Percentiles rank a stretch among this genome's conserved stretches.
Evolutionary conservation across 768 basidiomycete genomes (phyloP).

Genomic region (Mycena galopus): DNA sequence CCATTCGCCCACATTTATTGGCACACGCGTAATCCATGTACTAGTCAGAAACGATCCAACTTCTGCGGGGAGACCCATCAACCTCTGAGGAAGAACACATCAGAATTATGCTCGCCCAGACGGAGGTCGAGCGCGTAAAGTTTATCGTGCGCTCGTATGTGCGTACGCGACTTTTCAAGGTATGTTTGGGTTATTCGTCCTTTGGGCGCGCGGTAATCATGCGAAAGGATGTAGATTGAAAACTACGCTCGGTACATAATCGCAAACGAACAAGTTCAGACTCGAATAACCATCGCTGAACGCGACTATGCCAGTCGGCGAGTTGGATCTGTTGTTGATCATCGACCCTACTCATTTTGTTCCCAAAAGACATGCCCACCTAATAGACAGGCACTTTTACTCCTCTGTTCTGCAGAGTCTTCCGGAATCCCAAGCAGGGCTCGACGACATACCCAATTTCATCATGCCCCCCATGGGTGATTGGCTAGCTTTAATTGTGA

Average conservation of each 20-base stretch:
- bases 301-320: slow-evolving; percentile 84
- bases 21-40: slow-evolving; percentile 32
- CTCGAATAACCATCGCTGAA: slow-evolving; percentile 86
- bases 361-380: slow-evolving; percentile 72
- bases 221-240: slow-evolving; percentile 75
- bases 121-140: slow-evolving; percentile 94
- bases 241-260: slow-evolving; percentile 87
- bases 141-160: slow-evolving; percentile 93
- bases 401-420: slow-evolving; percentile 86
- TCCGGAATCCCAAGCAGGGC: slow-evolving; percentile 79
- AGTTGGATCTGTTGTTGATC: slow-evolving; percentile 32
- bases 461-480: slow-evolving; percentile 78
- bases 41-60: slow-evolving; percentile 84
- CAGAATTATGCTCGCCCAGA: slow-evolving; percentile 92
- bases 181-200: slow-evolving; percentile 45
- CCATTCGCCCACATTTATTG: slow-evolving; percentile 36
- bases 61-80: slow-evolving; percentile 82
- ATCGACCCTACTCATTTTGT: neutral
- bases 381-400: slow-evolving; percentile 84
- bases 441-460: slow-evolving; percentile 81
- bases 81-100: slow-evolving; percentile 95
- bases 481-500: slow-evolving; percentile 40
- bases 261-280: slow-evolving; percentile 77
- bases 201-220: slow-evolving; percentile 34
- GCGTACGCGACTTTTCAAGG: slow-evolving; percentile 89